Conservation (phyloP, 1,284 basidiomycete genomes). For the Boletellus dicymbophilus region DNA sequence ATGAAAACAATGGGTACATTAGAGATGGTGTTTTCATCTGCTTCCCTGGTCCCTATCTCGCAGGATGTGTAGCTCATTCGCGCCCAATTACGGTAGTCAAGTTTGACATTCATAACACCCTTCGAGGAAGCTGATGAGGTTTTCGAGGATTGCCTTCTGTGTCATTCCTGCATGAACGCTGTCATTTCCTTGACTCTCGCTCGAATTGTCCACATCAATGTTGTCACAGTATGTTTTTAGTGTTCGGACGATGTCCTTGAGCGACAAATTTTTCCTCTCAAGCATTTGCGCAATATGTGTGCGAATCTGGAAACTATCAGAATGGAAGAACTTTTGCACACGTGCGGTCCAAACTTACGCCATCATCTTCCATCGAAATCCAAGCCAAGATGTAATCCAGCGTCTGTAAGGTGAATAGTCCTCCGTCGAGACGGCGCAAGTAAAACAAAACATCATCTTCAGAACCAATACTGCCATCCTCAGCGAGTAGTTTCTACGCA, state of each 20-base stretch:
- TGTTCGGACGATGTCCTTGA: constrained; percentile 67
- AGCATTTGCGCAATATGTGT: constrained; percentile 77
- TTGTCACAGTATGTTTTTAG: constrained; percentile 72
- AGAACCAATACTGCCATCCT: constrained; percentile 57
- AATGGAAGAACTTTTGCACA: too few species aligned
- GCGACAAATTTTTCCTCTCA: constrained; percentile 63
- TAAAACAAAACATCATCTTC: constrained; percentile 83
- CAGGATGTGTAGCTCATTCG: constrained; percentile 19
- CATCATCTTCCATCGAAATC: constrained; percentile 98
- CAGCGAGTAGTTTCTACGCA: constrained; percentile 54
- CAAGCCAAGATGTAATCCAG: constrained; percentile 94
- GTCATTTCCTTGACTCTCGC: constrained; percentile 22
- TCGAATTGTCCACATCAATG: constrained; percentile 54
- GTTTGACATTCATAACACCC: constrained; percentile 26
- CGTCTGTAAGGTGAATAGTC: constrained; percentile 87
- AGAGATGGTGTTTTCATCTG: constrained; percentile 87
- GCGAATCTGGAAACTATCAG: constrained; percentile 55
- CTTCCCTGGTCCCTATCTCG: constrained; percentile 40
- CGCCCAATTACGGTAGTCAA: constrained; percentile 1
- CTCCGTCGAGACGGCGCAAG: constrained; percentile 81
- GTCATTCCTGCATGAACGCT: constrained; percentile 42
- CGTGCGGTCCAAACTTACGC: constrained; percentile 63
- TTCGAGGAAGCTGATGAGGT: constrained; percentile 68
- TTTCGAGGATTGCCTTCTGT: constrained; percentile 69
- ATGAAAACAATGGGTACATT: constrained; percentile 85